Evolutionary conservation across 2,329 filamentous ascomycete genomes (phyloP).

Genomic region (Herpotrichia juniperi): DNA sequence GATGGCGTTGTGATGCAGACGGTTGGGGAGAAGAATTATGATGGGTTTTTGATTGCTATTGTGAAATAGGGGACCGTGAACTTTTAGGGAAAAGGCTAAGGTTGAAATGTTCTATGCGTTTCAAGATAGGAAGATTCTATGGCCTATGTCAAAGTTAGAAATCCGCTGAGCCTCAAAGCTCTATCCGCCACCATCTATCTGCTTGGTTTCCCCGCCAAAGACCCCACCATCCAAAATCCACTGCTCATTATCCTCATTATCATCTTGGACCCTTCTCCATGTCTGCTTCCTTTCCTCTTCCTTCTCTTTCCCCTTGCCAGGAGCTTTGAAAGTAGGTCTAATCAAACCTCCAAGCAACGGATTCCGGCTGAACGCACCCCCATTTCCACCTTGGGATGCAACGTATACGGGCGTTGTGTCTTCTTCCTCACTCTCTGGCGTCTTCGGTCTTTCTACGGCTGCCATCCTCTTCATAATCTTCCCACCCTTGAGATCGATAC

Average conservation of each 20-base stretch:
- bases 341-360: slow-evolving; percentile 70
- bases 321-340: slow-evolving; percentile 62
- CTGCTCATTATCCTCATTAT: slow-evolving; percentile 59
- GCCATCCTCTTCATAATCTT: slow-evolving; percentile 77
- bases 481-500: slow-evolving; percentile 79
- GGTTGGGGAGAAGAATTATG: slow-evolving; percentile 55
- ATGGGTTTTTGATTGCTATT: slow-evolving; percentile 52
- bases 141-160: too few species aligned
- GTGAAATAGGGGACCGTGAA: too few species aligned
- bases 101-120: too few species aligned
- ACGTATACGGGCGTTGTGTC: slow-evolving; percentile 33
- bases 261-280: slow-evolving; percentile 60
- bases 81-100: too few species aligned
- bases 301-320: slow-evolving; percentile 51
- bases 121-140: too few species aligned
- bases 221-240: slow-evolving; percentile 60
- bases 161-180: too few species aligned
- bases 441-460: slow-evolving; percentile 61
- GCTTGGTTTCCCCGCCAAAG: slow-evolving; percentile 45
- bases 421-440: slow-evolving; percentile 58
- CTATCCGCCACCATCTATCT: background rate
- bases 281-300: slow-evolving; percentile 45
- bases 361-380: slow-evolving; percentile 71
- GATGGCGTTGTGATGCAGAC: slow-evolving; percentile 53
- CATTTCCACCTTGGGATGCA: slow-evolving; percentile 33